phyloP scores from a whole-genome alignment of 768 basidiomycete genomes.

The Kondoa malvinella region DNA sequence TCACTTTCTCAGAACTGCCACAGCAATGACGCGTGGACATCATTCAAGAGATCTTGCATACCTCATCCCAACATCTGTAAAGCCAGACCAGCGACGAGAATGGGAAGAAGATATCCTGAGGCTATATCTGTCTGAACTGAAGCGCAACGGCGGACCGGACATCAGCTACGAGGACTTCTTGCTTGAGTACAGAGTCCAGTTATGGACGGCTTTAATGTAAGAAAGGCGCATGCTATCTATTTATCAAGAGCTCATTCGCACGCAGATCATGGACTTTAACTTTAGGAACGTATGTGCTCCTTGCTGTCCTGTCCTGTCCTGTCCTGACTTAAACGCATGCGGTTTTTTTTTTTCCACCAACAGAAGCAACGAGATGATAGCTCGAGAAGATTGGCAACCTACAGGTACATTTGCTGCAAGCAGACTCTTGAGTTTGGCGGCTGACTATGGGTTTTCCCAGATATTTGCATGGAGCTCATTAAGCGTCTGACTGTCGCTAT shows the following conservation, averaged over 20 bases:
- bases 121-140: background rate
- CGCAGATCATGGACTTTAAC: background rate
- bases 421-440: too few relatives aligned
- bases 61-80: background rate
- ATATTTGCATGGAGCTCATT: conserved; percentile 3
- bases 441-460: too few relatives aligned
- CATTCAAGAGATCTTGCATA: background rate
- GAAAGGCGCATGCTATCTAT: too few relatives aligned
- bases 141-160: background rate
- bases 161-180: background rate
- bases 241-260: too few relatives aligned
- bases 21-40: conserved; percentile 1
- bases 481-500: background rate
- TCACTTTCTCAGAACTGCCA: background rate
- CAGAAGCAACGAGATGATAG: background rate
- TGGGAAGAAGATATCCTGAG: background rate
- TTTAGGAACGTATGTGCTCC: too few relatives aligned
- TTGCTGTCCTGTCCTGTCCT: too few relatives aligned
- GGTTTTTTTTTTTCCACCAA: too few relatives aligned
- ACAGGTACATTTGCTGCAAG: too few relatives aligned
- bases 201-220: background rate
- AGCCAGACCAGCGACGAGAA: background rate
- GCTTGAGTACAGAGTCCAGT: background rate
- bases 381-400: background rate
- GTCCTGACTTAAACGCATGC: too few relatives aligned